phyloP scores from a whole-genome alignment of 1,284 basidiomycete species.

The Cryptococcus floricola region DNA sequence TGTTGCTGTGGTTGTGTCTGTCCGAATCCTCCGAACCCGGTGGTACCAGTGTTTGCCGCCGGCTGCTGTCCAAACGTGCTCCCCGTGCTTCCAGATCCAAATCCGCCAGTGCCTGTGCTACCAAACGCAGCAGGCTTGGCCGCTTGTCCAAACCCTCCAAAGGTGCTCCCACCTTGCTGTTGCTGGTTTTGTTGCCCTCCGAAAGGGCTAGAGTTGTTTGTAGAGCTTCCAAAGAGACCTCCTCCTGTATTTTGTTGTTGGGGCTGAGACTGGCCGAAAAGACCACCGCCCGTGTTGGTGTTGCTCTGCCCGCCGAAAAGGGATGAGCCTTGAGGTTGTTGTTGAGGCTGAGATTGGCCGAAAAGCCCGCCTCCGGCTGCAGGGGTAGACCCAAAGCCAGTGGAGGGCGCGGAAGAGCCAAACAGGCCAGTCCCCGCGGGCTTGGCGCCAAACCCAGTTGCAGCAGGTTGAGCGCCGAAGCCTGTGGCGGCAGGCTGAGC shows the following conservation, averaged over 20 bases:
- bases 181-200: slow-evolving; percentile 26
- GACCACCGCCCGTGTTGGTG: slow-evolving; percentile 17
- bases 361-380: slow-evolving; percentile 42
- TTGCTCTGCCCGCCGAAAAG: slow-evolving; percentile 50
- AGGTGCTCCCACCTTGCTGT: slow-evolving; percentile 44
- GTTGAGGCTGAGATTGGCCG: slow-evolving; percentile 50
- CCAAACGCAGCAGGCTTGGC: slow-evolving; percentile 41
- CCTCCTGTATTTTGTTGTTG: slow-evolving; percentile 14
- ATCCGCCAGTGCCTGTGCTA: slow-evolving; percentile 26
- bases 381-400: slow-evolving; percentile 28
- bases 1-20: slow-evolving; percentile 21
- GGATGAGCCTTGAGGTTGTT: slow-evolving; percentile 32
- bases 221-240: slow-evolving; percentile 48
- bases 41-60: slow-evolving; percentile 25
- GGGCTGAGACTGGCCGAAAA: slow-evolving; percentile 36
- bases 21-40: slow-evolving; percentile 51
- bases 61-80: slow-evolving; percentile 37
- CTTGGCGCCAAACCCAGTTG: slow-evolving; percentile 40
- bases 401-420: slow-evolving; percentile 31
- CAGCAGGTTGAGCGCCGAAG: slow-evolving; percentile 25
- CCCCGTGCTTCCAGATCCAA: slow-evolving; percentile 23
- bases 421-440: slow-evolving; percentile 38
- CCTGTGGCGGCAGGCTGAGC: slow-evolving; percentile 34
- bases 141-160: slow-evolving; percentile 39
- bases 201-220: slow-evolving; percentile 28